Percentiles rank a stretch among this genome's conserved stretches.
phyloP scores from a whole-genome alignment of 495 filamentous ascomycete genomes.

The Aspergillus leporis region DNA sequence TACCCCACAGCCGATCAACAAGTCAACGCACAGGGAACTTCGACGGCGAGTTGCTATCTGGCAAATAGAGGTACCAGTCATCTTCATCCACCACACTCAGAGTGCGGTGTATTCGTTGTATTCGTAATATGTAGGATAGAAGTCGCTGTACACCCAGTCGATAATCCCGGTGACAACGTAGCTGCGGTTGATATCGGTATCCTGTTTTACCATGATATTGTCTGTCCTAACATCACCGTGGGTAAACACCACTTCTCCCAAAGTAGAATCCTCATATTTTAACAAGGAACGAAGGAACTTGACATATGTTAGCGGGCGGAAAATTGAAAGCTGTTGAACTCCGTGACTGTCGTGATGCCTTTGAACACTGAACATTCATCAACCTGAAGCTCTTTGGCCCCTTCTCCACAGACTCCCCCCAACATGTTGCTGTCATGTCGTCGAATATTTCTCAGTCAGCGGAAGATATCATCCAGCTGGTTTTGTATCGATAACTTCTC shows the following conservation, averaged over 20 bases:
- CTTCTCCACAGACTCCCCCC: slow-evolving; percentile 34
- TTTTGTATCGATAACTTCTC: slow-evolving; percentile 32
- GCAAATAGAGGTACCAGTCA: slow-evolving; percentile 36
- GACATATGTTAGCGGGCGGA: slow-evolving; percentile 30
- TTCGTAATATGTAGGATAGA: slow-evolving; percentile 36
- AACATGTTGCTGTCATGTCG: slow-evolving; percentile 19
- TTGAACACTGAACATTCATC: slow-evolving; percentile 22
- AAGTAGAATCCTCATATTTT: slow-evolving; percentile 14
- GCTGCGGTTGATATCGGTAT: slow-evolving; percentile 21
- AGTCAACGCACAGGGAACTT: slow-evolving; percentile 32
- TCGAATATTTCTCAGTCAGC: slow-evolving; percentile 27
- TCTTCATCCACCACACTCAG: slow-evolving; percentile 27
- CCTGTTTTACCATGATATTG: slow-evolving; percentile 41
- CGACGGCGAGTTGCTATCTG: slow-evolving; percentile 24
- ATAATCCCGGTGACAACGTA: slow-evolving; percentile 33
- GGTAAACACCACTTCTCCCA: slow-evolving; percentile 33
- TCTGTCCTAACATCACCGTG: slow-evolving; percentile 38
- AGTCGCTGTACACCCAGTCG: slow-evolving; percentile 38
- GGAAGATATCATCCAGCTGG: slow-evolving; percentile 34
- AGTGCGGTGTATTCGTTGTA: slow-evolving; percentile 29
- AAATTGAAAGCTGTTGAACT: slow-evolving; percentile 38
- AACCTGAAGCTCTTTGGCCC: slow-evolving; percentile 30
- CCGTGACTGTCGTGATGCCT: slow-evolving; percentile 26
- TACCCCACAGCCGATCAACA: slow-evolving; percentile 35
- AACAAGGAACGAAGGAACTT: slow-evolving; percentile 30